A percentile compares a stretch with the other conserved stretches of the same genome.
Conservation (phyloP, 169 alveolate genomes). For the Plasmodium vivax region DNA sequence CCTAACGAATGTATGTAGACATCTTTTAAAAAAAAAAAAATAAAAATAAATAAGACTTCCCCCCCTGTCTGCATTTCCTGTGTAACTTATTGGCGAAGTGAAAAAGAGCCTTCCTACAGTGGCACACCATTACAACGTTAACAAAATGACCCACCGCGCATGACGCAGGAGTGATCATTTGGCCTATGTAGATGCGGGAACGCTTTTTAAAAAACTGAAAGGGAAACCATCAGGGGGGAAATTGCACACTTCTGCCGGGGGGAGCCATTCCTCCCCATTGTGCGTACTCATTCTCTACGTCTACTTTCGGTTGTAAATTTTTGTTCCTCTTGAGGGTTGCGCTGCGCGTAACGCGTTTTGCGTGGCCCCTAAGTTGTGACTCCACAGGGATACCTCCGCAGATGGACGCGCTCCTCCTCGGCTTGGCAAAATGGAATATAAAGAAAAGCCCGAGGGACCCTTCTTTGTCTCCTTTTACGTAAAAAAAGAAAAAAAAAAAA, state of each 20-base stretch:
- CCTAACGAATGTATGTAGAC: neutral
- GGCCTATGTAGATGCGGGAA: neutral
- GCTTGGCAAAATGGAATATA: conserved; percentile 50
- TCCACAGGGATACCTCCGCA: neutral
- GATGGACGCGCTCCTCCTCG: neutral
- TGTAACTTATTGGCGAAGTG: neutral
- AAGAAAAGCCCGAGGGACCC: conserved; percentile 71
- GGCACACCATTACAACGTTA: neutral
- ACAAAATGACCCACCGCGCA: neutral
- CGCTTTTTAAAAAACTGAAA: neutral
- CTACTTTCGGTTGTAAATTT: neutral
- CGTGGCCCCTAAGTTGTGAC: neutral
- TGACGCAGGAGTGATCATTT: neutral
- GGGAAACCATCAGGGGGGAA: neutral
- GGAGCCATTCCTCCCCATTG: neutral
- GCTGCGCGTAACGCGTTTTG: neutral
- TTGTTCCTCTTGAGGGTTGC: neutral
- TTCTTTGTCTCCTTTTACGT: conserved; percentile 61
- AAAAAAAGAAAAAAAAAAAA: neutral
- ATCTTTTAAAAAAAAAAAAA: no score
- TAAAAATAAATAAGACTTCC: no score
- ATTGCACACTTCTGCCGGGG: neutral
- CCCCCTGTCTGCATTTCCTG: neutral
- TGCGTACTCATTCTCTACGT: neutral
- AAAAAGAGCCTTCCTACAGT: neutral